Percentiles rank a stretch among this genome's conserved stretches.
Evolutionary conservation across 495 filamentous ascomycete genomes (phyloP).

Genomic region (Evernia prunastri): DNA sequence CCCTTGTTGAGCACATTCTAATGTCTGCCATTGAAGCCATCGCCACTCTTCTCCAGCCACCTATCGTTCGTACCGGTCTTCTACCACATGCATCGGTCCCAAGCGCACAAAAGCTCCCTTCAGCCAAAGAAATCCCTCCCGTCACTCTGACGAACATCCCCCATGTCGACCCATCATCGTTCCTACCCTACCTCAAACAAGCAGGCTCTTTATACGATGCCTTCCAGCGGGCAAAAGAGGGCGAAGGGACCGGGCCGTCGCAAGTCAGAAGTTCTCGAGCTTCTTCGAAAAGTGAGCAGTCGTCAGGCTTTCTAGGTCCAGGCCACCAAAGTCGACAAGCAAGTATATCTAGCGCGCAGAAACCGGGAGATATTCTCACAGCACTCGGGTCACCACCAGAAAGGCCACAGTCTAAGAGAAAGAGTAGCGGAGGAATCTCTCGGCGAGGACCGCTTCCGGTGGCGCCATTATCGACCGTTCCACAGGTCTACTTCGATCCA

Average conservation of each 20-base stretch:
- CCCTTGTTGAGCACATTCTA: neutral
- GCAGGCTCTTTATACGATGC: slow-evolving; percentile 78
- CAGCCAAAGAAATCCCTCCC: slow-evolving; percentile 88
- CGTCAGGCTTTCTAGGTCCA: neutral
- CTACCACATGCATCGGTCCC: slow-evolving; percentile 64
- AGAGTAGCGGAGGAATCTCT: slow-evolving; percentile 46
- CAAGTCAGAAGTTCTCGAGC: slow-evolving; percentile 25
- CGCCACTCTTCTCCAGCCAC: slow-evolving; percentile 83
- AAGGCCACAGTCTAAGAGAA: slow-evolving; percentile 39
- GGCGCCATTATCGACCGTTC: slow-evolving; percentile 87
- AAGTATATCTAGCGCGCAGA: slow-evolving; percentile 14
- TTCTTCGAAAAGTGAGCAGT: slow-evolving; percentile 13
- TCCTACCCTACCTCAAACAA: slow-evolving; percentile 76
- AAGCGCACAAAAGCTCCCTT: slow-evolving; percentile 70
- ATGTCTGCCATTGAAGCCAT: slow-evolving; percentile 53
- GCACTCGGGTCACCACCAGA: slow-evolving; percentile 41
- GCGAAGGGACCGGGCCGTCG: slow-evolving; percentile 50
- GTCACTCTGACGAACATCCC: slow-evolving; percentile 88
- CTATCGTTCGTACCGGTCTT: slow-evolving; percentile 82
- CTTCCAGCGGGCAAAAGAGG: slow-evolving; percentile 67
- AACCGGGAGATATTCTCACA: slow-evolving; percentile 10
- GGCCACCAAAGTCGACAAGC: slow-evolving; percentile 18
- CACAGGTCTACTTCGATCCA: slow-evolving; percentile 87
- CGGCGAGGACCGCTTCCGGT: slow-evolving; percentile 54
- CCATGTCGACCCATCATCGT: slow-evolving; percentile 69